These are phyloP conservation scores for Saksenaea oblongispora DNA, from an alignment of 371 early-diverging fungal species.

Conservation along the genomic window DNA sequence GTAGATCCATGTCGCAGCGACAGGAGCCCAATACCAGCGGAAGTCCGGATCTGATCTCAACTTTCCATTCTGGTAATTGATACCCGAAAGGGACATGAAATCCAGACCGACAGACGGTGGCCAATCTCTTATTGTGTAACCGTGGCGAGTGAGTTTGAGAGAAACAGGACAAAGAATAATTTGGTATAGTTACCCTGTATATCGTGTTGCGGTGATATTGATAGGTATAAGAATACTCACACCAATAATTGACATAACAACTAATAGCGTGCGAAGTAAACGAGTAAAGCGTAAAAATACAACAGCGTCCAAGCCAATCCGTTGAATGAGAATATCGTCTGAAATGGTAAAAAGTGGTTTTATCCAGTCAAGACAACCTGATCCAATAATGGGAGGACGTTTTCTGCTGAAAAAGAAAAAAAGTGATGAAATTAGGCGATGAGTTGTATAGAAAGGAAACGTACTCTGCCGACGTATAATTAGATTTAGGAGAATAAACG, in stretches of 20 bases:
- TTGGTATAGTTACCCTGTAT: conserved; percentile 30
- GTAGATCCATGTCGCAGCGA: conserved; percentile 56
- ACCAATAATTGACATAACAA: conserved; percentile 60
- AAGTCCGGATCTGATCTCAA: conserved; percentile 16
- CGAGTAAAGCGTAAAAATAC: conserved; percentile 76
- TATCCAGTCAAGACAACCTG: conserved; percentile 70
- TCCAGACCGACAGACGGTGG: conserved; percentile 35
- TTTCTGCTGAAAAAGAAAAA: conserved; percentile 41
- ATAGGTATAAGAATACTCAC: conserved; percentile 63
- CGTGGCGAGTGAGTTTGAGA: not conserved
- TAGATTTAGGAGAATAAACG: conserved; percentile 50
- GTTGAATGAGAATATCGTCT: conserved; percentile 58
- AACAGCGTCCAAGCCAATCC: conserved; percentile 81
- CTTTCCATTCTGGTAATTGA: conserved; percentile 35
- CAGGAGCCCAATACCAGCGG: conserved; percentile 61
- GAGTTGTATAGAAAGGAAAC: conserved; percentile 5
- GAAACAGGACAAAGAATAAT: not conserved
- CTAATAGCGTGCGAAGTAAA: conserved; percentile 55
- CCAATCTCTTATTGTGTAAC: conserved; percentile 49
- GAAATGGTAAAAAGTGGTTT: conserved; percentile 56
- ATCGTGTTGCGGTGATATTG: conserved; percentile 54
- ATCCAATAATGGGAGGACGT: conserved; percentile 64
- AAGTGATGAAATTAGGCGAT: not conserved
- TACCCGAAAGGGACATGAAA: conserved; percentile 39
- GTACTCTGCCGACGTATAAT: conserved; percentile 41